These are phyloP conservation scores for Gnomoniopsis smithogilvyi DNA, from an alignment of 2,329 filamentous ascomycete species.

Conservation along the genomic window DNA sequence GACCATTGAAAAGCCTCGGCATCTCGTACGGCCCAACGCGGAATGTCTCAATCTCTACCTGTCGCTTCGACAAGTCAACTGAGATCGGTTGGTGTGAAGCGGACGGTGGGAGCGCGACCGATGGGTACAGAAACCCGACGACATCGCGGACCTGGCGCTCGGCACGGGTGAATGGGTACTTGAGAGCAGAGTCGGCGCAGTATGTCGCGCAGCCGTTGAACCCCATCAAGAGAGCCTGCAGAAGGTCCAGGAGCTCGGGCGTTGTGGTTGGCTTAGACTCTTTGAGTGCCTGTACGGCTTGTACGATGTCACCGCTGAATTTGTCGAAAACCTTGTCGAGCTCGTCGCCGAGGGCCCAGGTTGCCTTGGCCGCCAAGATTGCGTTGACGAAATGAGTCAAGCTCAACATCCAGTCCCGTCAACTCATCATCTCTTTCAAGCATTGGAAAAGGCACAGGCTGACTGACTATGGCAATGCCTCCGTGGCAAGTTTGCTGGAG, in stretches of 20 bases:
- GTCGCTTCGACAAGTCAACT: neutral
- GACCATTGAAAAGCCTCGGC: slow-evolving; percentile 28
- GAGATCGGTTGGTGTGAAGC: neutral
- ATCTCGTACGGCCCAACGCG: slow-evolving; percentile 19
- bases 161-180: slow-evolving; percentile 26
- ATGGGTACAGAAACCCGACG: slow-evolving; percentile 24
- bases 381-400: slow-evolving; percentile 24
- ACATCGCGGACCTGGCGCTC: slow-evolving; percentile 31
- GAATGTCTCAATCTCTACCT: slow-evolving; percentile 22
- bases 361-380: slow-evolving; percentile 18
- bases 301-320: slow-evolving; percentile 33
- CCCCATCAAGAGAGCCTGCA: slow-evolving; percentile 20
- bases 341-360: slow-evolving; percentile 23
- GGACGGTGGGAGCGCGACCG: neutral
- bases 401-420: slow-evolving; percentile 15
- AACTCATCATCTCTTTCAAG: neutral
- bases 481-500: slow-evolving; percentile 30
- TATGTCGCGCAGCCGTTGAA: slow-evolving; percentile 24
- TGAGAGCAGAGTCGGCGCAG: slow-evolving; percentile 19
- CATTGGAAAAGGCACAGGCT: neutral
- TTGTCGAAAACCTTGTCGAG: slow-evolving; percentile 23
- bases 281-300: slow-evolving; percentile 35
- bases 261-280: slow-evolving; percentile 24
- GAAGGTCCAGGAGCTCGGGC: slow-evolving; percentile 19
- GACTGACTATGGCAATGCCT: slow-evolving; percentile 30